These are phyloP conservation scores for Patellifolia procumbens DNA, from an alignment of 179 eudicot species.

Conservation along the genomic window DNA sequence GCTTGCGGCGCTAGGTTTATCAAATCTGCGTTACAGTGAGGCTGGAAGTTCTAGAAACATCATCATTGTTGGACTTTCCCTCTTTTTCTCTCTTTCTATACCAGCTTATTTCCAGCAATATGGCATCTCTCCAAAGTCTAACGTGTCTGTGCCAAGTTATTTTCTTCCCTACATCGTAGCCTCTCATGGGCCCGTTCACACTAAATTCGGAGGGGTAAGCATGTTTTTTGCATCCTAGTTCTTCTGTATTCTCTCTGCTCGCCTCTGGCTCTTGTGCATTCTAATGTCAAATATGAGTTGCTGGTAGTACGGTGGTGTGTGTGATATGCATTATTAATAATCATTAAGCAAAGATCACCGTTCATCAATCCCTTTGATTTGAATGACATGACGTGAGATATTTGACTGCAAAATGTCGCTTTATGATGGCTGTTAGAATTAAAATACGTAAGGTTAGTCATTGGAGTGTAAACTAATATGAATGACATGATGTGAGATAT, in stretches of 20 bases:
- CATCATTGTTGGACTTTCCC: slow-evolving; percentile 84
- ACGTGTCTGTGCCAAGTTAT: slow-evolving; percentile 75
- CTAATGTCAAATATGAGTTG: not conserved
- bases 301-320: not conserved
- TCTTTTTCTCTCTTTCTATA: slow-evolving; percentile 83
- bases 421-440: no score
- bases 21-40: slow-evolving; percentile 92
- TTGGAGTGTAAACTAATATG: no score
- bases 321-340: not conserved
- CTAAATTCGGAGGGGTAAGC: slow-evolving; percentile 88
- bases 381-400: not conserved
- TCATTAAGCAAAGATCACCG: not conserved
- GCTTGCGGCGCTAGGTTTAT: slow-evolving; percentile 91
- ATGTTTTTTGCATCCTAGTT: slow-evolving; percentile 4
- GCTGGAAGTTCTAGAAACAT: slow-evolving; percentile 98
- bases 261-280: not conserved
- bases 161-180: slow-evolving; percentile 87
- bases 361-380: not conserved
- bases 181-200: slow-evolving; percentile 88
- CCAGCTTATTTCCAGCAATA: slow-evolving; percentile 96
- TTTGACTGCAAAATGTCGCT: not conserved
- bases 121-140: slow-evolving; percentile 79
- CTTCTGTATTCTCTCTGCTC: slow-evolving; percentile 6
- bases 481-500: not conserved
- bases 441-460: no score